Evolutionary conservation across 192 early-diverging fungal species (phyloP), one percentile per base, ranked within the genome.

Genomic region (Coemansia sp.): DNA sequence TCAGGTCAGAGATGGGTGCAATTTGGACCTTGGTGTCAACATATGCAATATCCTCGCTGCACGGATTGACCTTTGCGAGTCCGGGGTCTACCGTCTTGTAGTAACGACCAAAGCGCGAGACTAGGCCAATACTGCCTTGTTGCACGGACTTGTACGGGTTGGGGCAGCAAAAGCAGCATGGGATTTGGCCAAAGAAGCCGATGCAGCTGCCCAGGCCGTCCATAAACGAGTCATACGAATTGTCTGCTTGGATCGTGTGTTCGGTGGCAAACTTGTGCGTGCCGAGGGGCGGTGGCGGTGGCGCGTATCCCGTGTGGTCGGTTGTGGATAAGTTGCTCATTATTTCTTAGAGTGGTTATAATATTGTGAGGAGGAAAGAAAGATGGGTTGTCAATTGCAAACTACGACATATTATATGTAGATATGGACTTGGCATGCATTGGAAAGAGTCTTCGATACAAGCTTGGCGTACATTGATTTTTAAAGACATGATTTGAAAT

Each of bases 1-100:
- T 71, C 73, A 95, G 90, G 23, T 71, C 56, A 29, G 86, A 84
- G 32, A 94, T 88, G 6, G 86, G 64, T 35, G 66, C 57, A 20
- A 91, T 85, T 62, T 88, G 84, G 11, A 91, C 79, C 60, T 83
- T 86, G 37, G 87, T 87, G 60, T 90, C 85, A 11, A 85, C 72
- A 26, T 66, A 72, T 6, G 38, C 29, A 47, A 82, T 27, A 6
- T 26, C 62, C 53, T 84, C 83, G 8, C 75, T 81, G 52, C 75
- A 26, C 9, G 80, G 77, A 56, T 84, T 85, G 16, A 87, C 74
- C 10, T 63, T 71, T 14, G 82, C 69, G 2, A 87, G 55, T 0
- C 86, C 86, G 1, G 86, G 85, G 52, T 87, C 86, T 2, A 75
- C 85, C 27, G 81, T 78, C 58, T 82, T 84, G 73, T 82, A 84